Evolutionary conservation across 225 moss, liverwort and hornwort genomes (phyloP).

Genomic region (Polytrichum commune): DNA sequence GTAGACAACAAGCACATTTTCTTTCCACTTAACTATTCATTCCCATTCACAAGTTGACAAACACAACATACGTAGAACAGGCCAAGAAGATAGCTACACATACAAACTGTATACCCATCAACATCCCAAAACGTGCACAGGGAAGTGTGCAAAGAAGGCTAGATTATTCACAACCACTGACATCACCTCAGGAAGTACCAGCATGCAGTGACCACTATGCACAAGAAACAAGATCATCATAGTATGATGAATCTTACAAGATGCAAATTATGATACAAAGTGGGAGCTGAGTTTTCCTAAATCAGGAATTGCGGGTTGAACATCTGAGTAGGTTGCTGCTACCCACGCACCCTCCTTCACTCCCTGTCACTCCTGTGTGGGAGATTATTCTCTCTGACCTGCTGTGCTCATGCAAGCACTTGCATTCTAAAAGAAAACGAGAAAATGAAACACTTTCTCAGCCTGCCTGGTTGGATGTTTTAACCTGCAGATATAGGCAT

Average conservation of each 20-base stretch:
- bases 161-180: too few relatives aligned
- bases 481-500: neutral
- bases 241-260: constrained; percentile 35
- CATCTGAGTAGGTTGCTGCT: constrained; percentile 15
- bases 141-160: too few relatives aligned
- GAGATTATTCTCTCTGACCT: constrained; percentile 27
- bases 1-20: too few relatives aligned
- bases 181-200: neutral
- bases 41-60: too few relatives aligned
- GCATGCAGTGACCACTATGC: constrained; percentile 5
- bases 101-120: too few relatives aligned
- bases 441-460: neutral
- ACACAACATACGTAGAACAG: too few relatives aligned
- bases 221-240: neutral
- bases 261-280: constrained; percentile 34
- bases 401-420: neutral
- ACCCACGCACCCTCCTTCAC: constrained; percentile 10
- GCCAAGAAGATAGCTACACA: too few relatives aligned
- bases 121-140: too few relatives aligned
- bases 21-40: too few relatives aligned
- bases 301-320: constrained; percentile 21
- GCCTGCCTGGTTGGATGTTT: neutral
- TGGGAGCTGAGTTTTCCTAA: constrained; percentile 31
- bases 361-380: constrained; percentile 14
- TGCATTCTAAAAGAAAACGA: neutral